Evolutionary conservation across 2,329 filamentous ascomycete genomes (phyloP).

Genomic region (Nemania sp.): DNA sequence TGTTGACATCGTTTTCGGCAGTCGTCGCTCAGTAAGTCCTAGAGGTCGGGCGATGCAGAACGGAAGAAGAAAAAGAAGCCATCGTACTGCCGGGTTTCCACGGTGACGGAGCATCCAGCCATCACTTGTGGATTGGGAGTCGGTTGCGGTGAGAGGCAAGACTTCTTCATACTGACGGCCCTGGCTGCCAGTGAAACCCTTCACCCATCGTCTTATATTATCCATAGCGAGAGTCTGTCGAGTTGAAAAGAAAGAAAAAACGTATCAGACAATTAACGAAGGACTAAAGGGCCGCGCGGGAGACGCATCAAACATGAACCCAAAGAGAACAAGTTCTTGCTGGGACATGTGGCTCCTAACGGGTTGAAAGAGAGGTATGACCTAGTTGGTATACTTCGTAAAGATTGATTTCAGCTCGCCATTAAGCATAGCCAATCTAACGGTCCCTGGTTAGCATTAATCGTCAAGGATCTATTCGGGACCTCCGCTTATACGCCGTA

Average conservation of each 20-base stretch:
- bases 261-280: slow-evolving; percentile 30
- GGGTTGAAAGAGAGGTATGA: slow-evolving; percentile 25
- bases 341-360: slow-evolving; percentile 10
- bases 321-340: slow-evolving; percentile 24
- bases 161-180: slow-evolving; percentile 30
- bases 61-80: slow-evolving; percentile 35
- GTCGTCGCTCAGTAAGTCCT: slow-evolving; percentile 33
- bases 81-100: slow-evolving; percentile 21
- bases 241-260: slow-evolving; percentile 12
- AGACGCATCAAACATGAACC: slow-evolving; percentile 16
- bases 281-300: slow-evolving; percentile 20
- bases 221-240: slow-evolving; percentile 25
- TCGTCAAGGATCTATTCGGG: slow-evolving; percentile 20
- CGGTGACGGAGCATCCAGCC: slow-evolving; percentile 24
- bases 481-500: background rate
- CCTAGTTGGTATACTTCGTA: slow-evolving; percentile 12
- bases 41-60: slow-evolving; percentile 33
- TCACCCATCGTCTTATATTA: slow-evolving; percentile 35
- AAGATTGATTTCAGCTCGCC: slow-evolving; percentile 29
- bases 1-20: slow-evolving; percentile 37
- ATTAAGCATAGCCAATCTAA: slow-evolving; percentile 26
- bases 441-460: slow-evolving; percentile 25
- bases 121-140: slow-evolving; percentile 23
- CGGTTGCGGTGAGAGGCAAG: slow-evolving; percentile 27
- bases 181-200: slow-evolving; percentile 24